Conservation (phyloP, 2,329 filamentous ascomycete genomes). For the Nothophaeocryptopus gaeumannii region DNA sequence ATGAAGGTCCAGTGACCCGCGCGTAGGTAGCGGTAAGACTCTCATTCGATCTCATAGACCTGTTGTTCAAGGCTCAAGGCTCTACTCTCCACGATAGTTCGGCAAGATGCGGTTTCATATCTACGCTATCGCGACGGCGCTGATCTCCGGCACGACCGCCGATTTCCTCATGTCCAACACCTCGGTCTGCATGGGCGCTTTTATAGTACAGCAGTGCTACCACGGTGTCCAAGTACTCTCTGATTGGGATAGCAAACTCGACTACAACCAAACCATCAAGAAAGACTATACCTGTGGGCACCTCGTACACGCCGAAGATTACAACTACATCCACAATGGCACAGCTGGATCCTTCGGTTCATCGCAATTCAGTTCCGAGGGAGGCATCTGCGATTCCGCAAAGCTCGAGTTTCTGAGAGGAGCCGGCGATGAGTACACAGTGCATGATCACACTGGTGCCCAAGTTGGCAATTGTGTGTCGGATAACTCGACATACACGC, state of each 20-base stretch:
- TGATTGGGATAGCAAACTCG: slow-evolving; percentile 3
- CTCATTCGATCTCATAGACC: too few relatives aligned
- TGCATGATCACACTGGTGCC: slow-evolving; percentile 11
- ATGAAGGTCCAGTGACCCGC: too few relatives aligned
- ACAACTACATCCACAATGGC: slow-evolving; percentile 21
- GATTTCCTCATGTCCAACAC: slow-evolving; percentile 27
- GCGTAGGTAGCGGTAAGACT: too few relatives aligned
- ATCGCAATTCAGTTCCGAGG: slow-evolving; percentile 5
- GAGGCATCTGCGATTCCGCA: slow-evolving; percentile 18
- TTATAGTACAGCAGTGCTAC: slow-evolving; percentile 17
- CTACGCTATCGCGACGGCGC: too few relatives aligned
- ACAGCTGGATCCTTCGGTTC: slow-evolving; percentile 15
- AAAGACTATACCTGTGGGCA: slow-evolving; percentile 20
- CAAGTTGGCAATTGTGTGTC: slow-evolving; percentile 16
- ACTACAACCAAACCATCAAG: neutral
- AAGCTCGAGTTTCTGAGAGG: slow-evolving; percentile 18
- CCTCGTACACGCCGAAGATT: slow-evolving; percentile 22
- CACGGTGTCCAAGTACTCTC: slow-evolving; percentile 21
- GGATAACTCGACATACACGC: slow-evolving; percentile 2
- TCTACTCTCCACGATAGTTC: too few relatives aligned
- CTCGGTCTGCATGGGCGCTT: slow-evolving; percentile 24
- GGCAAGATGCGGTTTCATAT: too few relatives aligned
- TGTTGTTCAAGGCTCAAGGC: too few relatives aligned
- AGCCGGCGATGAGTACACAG: slow-evolving; percentile 10
- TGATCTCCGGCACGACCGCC: slow-evolving; percentile 1